These are phyloP conservation scores for Cercospora zeina DNA, from an alignment of 2,329 filamentous ascomycete species.

Conservation along the genomic window DNA sequence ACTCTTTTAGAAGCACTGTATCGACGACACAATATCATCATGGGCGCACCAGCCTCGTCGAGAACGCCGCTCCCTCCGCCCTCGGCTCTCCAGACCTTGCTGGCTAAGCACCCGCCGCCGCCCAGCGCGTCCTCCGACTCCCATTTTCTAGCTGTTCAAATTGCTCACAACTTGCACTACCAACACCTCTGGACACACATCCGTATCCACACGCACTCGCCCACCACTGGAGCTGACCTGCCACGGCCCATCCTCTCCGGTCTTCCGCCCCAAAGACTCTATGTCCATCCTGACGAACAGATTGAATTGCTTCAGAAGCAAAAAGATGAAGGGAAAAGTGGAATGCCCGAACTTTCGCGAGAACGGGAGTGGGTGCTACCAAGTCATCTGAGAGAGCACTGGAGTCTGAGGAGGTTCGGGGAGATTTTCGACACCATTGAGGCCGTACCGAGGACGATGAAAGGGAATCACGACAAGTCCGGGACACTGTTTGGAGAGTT, in stretches of 20 bases:
- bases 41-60: constrained; percentile 12
- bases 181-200: constrained; percentile 74
- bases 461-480: constrained; percentile 35
- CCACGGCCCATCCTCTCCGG: constrained; percentile 69
- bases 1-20: neutral
- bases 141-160: constrained; percentile 58
- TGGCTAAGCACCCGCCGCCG: constrained; percentile 18
- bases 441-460: constrained; percentile 42
- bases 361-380: constrained; percentile 77
- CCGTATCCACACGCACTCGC: constrained; percentile 33
- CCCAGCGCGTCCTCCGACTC: constrained; percentile 26
- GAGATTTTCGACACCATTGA: constrained; percentile 64
- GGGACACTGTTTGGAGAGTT: constrained; percentile 24
- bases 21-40: neutral
- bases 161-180: constrained; percentile 69
- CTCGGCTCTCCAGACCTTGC: constrained; percentile 27
- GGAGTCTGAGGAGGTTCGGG: constrained; percentile 66
- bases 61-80: constrained; percentile 16
- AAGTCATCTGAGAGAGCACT: constrained; percentile 70
- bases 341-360: constrained; percentile 34
- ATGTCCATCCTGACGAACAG: constrained; percentile 81
- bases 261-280: constrained; percentile 69
- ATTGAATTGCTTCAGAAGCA: constrained; percentile 65
- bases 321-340: constrained; percentile 40
- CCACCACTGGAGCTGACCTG: constrained; percentile 42